Conservation (phyloP, 768 basidiomycete species). For the Trametes coccinea region DNA sequence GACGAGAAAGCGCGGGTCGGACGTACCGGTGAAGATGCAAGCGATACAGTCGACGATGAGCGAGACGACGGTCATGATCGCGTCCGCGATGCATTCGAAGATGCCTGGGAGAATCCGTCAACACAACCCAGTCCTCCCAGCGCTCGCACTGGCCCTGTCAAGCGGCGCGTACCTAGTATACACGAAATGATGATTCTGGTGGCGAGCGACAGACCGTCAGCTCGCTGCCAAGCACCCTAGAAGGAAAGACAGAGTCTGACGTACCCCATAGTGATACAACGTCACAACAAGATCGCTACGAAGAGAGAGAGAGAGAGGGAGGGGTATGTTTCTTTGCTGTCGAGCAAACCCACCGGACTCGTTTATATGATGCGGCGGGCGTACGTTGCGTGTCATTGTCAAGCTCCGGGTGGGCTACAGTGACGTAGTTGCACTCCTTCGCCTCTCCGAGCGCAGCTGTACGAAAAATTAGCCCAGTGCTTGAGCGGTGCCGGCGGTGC, state of each 20-base stretch:
- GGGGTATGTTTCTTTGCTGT: background rate
- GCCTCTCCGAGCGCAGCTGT: background rate
- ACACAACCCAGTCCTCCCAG: no score
- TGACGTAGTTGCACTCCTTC: background rate
- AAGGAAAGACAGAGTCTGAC: background rate
- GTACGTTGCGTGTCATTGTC: no score
- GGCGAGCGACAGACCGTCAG: no score
- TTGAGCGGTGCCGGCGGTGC: background rate
- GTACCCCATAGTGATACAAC: no score
- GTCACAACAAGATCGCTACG: no score
- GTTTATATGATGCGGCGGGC: background rate
- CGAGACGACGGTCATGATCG: conserved; percentile 13
- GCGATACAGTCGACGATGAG: conserved; percentile 16
- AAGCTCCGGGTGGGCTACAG: background rate
- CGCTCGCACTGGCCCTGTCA: no score
- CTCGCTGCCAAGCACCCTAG: background rate
- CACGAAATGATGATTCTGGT: conserved; percentile 23
- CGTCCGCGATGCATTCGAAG: conserved; percentile 22
- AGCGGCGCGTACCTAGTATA: conserved; percentile 7
- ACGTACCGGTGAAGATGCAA: conserved; percentile 16
- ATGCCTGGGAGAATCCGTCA: no score
- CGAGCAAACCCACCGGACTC: no score
- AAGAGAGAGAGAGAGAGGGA: no score
- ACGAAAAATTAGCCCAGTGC: background rate
- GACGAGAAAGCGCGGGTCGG: no score